Evolutionary conservation across 73 alveolate genomes (phyloP).

Genomic region (Uronychia setigera): DNA sequence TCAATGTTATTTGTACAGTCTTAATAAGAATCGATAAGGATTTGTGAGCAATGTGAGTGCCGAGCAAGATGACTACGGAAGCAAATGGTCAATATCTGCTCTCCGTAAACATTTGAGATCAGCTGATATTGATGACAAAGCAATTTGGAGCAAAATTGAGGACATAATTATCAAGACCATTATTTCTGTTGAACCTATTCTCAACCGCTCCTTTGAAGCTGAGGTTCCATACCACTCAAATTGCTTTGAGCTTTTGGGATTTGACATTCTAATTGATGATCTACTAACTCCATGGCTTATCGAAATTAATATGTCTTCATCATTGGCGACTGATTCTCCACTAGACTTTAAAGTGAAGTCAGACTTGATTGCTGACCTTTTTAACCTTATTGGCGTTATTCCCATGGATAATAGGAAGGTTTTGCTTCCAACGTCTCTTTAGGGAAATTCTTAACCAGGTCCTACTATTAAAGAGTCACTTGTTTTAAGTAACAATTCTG

Average conservation of each 20-base stretch:
- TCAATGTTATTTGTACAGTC: too few species aligned
- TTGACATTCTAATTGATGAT: conserved; percentile 87
- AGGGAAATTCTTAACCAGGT: neutral
- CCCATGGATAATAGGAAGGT: conserved; percentile 60
- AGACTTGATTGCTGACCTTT: conserved; percentile 82
- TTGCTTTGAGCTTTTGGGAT: conserved; percentile 80
- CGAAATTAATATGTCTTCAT: conserved; percentile 88
- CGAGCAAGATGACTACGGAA: conserved; percentile 75
- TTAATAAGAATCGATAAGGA: conserved; percentile 63
- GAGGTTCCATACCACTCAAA: conserved; percentile 48
- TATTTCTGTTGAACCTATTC: conserved; percentile 54
- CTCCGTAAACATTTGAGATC: conserved; percentile 9
- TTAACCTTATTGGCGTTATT: conserved; percentile 82
- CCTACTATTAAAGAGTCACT: too few species aligned
- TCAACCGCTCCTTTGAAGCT: conserved; percentile 43
- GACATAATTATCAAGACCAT: conserved; percentile 70
- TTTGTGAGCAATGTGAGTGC: conserved; percentile 72
- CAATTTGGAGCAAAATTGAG: conserved; percentile 58
- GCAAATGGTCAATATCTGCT: conserved; percentile 83
- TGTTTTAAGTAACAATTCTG: too few species aligned
- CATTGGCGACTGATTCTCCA: conserved; percentile 87
- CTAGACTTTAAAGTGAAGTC: conserved; percentile 83
- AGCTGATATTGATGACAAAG: conserved; percentile 50
- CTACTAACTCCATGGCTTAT: conserved; percentile 87
- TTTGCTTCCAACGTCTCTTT: neutral